phyloP scores from a whole-genome alignment of 1,139 yeast species.

The Yamadazyma kanchanaburiensis region DNA sequence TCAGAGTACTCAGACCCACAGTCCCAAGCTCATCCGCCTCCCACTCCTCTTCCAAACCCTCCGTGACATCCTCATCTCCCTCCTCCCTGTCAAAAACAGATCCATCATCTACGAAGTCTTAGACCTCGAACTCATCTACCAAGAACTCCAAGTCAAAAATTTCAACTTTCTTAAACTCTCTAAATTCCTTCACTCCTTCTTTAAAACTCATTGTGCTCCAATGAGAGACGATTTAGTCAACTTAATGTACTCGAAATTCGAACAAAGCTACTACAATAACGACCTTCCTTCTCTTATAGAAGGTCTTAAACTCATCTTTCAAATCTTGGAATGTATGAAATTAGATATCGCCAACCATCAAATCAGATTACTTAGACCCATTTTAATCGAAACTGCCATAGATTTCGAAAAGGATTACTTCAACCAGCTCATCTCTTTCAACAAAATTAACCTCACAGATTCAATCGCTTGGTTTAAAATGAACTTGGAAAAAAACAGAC shows the following conservation, averaged over 20 bases:
- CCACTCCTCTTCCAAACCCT: slow-evolving; percentile 73
- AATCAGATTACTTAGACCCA: slow-evolving; percentile 80
- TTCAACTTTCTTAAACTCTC: slow-evolving; percentile 68
- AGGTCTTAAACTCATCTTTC: slow-evolving; percentile 76
- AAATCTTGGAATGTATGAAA: slow-evolving; percentile 93
- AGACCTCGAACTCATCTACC: slow-evolving; percentile 74
- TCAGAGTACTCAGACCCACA: slow-evolving; percentile 13
- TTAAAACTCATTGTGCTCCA: slow-evolving; percentile 89
- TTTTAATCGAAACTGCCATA: slow-evolving; percentile 83
- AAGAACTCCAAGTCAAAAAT: slow-evolving; percentile 67
- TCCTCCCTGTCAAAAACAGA: slow-evolving; percentile 78
- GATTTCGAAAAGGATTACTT: slow-evolving; percentile 89
- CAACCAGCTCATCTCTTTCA: slow-evolving; percentile 62
- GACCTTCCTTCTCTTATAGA: slow-evolving; percentile 62
- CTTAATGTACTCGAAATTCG: slow-evolving; percentile 72
- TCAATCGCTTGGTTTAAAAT: slow-evolving; percentile 65
- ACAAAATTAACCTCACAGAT: slow-evolving; percentile 63
- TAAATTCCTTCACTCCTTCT: slow-evolving; percentile 66
- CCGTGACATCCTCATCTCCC: slow-evolving; percentile 68
- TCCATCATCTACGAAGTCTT: slow-evolving; percentile 63
- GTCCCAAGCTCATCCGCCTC: slow-evolving; percentile 49
- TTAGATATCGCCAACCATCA: slow-evolving; percentile 95
- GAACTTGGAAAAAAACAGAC: slow-evolving; percentile 7
- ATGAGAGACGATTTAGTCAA: slow-evolving; percentile 92
- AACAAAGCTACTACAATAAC: slow-evolving; percentile 53